A percentile compares a stretch with the other conserved stretches of the same genome.
These are phyloP conservation scores for Emmonsia crescens DNA, from an alignment of 2,329 filamentous ascomycete genomes.

Conservation along the genomic window DNA sequence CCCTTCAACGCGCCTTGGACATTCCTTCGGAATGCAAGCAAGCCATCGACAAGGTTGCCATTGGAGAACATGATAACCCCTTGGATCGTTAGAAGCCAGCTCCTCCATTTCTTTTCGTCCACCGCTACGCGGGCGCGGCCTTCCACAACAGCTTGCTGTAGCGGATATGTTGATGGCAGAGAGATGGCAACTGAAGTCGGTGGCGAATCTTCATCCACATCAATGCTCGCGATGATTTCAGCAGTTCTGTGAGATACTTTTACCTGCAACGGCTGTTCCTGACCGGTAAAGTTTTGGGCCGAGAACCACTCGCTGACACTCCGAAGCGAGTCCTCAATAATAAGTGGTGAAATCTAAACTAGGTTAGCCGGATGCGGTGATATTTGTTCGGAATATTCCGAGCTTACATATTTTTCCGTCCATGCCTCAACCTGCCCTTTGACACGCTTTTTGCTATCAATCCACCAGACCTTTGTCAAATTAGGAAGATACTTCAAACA, in stretches of 20 bases:
- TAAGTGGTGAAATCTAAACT: conserved; percentile 31
- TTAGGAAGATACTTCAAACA: conserved; percentile 65
- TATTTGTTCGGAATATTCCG: conserved; percentile 19
- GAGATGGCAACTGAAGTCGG: conserved; percentile 71
- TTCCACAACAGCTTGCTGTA: conserved; percentile 65
- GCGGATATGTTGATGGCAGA: conserved; percentile 70
- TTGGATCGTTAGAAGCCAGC: conserved; percentile 78
- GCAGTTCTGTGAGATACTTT: conserved; percentile 60
- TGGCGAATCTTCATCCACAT: conserved; percentile 77
- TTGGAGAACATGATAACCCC: conserved; percentile 91
- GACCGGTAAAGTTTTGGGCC: conserved; percentile 37
- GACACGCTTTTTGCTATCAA: conserved; percentile 65
- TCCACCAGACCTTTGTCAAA: conserved; percentile 74
- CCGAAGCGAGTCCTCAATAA: conserved; percentile 30
- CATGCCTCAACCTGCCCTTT: conserved; percentile 72
- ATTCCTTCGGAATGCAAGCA: conserved; percentile 76
- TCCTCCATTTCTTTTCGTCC: conserved; percentile 83
- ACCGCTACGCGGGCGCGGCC: conserved; percentile 77
- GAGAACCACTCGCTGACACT: conserved; percentile 32
- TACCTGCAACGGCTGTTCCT: conserved; percentile 47
- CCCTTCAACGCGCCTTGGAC: conserved; percentile 81
- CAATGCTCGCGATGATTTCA: conserved; percentile 75
- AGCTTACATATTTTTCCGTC: conserved; percentile 76
- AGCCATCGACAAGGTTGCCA: conserved; percentile 75
- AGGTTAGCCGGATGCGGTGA: not conserved